A percentile compares a stretch with the other conserved stretches of the same genome.
Conservation (phyloP, 257 asterid species). For the Capsicum rhomboideum region DNA sequence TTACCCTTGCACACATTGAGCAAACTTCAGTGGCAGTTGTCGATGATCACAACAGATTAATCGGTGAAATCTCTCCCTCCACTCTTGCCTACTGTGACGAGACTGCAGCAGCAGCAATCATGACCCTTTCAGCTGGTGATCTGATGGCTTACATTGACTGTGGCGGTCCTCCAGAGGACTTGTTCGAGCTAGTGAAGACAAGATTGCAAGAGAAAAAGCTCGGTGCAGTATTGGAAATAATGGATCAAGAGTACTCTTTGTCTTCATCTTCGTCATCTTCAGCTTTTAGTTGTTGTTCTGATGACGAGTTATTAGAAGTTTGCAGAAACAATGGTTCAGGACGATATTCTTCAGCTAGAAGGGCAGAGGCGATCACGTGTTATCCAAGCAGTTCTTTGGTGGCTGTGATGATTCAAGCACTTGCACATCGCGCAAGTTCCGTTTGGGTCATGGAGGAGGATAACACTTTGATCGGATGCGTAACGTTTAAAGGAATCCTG, state of each 20-base stretch:
- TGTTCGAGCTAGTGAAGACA: conserved; percentile 42
- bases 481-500: conserved; percentile 52
- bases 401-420: conserved; percentile 79
- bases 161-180: conserved; percentile 63
- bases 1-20: conserved; percentile 34
- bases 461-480: conserved; percentile 48
- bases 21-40: conserved; percentile 74
- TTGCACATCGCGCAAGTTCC: conserved; percentile 56
- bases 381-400: conserved; percentile 54
- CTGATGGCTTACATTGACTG: conserved; percentile 65
- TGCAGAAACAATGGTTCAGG: conserved; percentile 14
- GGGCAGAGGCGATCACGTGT: conserved; percentile 62
- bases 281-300: conserved; percentile 53
- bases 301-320: conserved; percentile 33
- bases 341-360: conserved; percentile 33
- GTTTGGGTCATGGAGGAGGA: conserved; percentile 78
- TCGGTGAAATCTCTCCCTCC: conserved; percentile 71
- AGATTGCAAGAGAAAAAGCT: conserved; percentile 51
- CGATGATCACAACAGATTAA: conserved; percentile 35
- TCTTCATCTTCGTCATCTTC: conserved; percentile 12
- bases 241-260: conserved; percentile 32
- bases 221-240: conserved; percentile 38
- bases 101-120: conserved; percentile 50
- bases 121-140: conserved; percentile 59
- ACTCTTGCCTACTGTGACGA: conserved; percentile 65